phyloP scores from a whole-genome alignment of 805 yeast species.

The Brettanomyces sp. region DNA sequence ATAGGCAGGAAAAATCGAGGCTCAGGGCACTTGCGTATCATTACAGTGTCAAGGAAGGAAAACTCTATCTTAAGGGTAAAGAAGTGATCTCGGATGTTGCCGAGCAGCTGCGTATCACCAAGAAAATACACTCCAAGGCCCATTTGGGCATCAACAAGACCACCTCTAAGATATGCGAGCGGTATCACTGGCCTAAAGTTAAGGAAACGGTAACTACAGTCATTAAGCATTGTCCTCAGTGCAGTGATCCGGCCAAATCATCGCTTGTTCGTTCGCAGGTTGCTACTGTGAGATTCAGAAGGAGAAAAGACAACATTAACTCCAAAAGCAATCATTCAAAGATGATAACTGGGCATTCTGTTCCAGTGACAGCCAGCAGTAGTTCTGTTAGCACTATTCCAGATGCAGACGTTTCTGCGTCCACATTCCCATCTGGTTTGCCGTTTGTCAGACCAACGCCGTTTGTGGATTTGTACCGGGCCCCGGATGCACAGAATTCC shows the following conservation, averaged over 20 bases:
- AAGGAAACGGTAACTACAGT: slow-evolving; percentile 80
- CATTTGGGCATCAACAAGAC: slow-evolving; percentile 90
- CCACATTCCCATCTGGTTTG: too few relatives aligned
- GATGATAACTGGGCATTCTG: background rate
- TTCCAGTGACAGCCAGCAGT: background rate
- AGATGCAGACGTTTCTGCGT: too few relatives aligned
- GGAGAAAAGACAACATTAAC: background rate
- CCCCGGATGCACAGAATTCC: too few relatives aligned
- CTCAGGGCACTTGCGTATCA: slow-evolving; percentile 72
- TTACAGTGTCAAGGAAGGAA: slow-evolving; percentile 63
- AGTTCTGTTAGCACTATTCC: too few relatives aligned
- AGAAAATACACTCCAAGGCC: slow-evolving; percentile 51
- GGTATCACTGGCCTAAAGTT: slow-evolving; percentile 85
- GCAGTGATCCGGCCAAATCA: slow-evolving; percentile 38
- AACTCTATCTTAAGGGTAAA: slow-evolving; percentile 57
- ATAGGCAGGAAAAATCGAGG: slow-evolving; percentile 81
- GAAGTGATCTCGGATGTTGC: slow-evolving; percentile 77
- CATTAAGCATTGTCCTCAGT: slow-evolving; percentile 64
- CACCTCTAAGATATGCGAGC: slow-evolving; percentile 65
- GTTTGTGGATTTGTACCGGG: too few relatives aligned
- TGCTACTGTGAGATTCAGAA: background rate
- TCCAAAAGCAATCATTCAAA: too few relatives aligned
- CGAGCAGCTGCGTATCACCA: slow-evolving; percentile 66
- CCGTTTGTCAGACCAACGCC: too few relatives aligned
- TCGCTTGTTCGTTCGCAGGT: slow-evolving; percentile 10